Percentiles rank a stretch among this genome's conserved stretches.
These are phyloP conservation scores for Penicillium sp. DNA, from an alignment of 2,329 filamentous ascomycete species.

Conservation along the genomic window DNA sequence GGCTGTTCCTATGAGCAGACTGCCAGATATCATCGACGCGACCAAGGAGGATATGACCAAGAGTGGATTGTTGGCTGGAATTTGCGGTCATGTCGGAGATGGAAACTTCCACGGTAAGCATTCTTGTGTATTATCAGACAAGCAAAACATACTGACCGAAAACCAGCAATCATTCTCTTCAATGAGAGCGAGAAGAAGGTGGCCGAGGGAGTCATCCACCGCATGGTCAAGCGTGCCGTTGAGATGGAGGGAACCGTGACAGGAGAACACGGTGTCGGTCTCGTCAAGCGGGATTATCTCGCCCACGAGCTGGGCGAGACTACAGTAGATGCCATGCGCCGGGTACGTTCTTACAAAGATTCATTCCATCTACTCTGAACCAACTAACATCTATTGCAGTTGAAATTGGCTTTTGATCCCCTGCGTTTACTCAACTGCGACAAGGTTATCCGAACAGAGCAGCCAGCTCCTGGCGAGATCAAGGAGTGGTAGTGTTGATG, in stretches of 20 bases:
- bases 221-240: conserved; percentile 69
- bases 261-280: conserved; percentile 69
- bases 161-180: conserved; percentile 60
- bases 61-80: conserved; percentile 63
- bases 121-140: background rate
- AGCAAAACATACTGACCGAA: background rate
- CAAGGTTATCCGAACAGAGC: conserved; percentile 61
- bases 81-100: conserved; percentile 74
- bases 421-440: conserved; percentile 65
- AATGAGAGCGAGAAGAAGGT: conserved; percentile 57
- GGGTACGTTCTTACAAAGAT: conserved; percentile 44
- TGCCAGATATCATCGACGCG: conserved; percentile 71
- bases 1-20: conserved; percentile 69
- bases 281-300: conserved; percentile 68
- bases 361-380: background rate
- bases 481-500: conserved; percentile 44
- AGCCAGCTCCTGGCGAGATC: conserved; percentile 51
- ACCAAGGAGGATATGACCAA: conserved; percentile 66
- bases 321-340: conserved; percentile 66
- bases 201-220: conserved; percentile 62
- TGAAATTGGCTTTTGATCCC: conserved; percentile 67
- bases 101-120: conserved; percentile 68
- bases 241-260: conserved; percentile 72
- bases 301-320: conserved; percentile 61
- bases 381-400: conserved; percentile 38